A percentile compares a stretch with the other conserved stretches of the same genome.
phyloP scores from a whole-genome alignment of 352 stramenopile species.

The Globisporangium nagaii region DNA sequence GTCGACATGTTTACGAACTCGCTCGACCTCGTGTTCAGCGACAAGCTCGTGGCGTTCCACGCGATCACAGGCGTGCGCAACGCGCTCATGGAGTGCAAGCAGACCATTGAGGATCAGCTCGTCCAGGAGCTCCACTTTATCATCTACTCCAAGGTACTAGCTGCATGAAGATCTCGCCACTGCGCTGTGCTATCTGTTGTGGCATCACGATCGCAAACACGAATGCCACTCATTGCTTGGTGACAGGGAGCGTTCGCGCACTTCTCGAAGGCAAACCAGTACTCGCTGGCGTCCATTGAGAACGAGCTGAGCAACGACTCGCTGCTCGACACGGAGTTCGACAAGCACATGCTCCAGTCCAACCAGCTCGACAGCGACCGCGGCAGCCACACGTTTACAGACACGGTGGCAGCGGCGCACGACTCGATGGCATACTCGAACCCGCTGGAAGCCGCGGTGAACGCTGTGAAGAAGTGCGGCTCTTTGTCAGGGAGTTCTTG shows the following conservation, averaged over 20 bases:
- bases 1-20: conserved; percentile 70
- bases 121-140: conserved; percentile 65
- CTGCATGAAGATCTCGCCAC: background rate
- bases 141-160: conserved; percentile 61
- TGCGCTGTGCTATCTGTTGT: too few species aligned
- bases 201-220: too few species aligned
- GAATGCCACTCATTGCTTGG: too few species aligned
- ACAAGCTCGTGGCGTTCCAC: conserved; percentile 74
- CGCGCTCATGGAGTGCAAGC: conserved; percentile 82
- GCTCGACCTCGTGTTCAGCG: conserved; percentile 78
- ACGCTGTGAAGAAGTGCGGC: conserved; percentile 61
- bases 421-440: conserved; percentile 18
- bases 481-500: too few species aligned
- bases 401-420: conserved; percentile 3
- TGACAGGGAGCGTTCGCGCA: conserved; percentile 47
- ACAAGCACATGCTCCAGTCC: conserved; percentile 40
- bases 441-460: conserved; percentile 41
- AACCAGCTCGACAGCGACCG: conserved; percentile 21
- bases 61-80: conserved; percentile 71
- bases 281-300: conserved; percentile 61
- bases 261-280: conserved; percentile 64
- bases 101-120: conserved; percentile 74
- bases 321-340: conserved; percentile 54
- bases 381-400: conserved; percentile 13
- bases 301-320: conserved; percentile 63